Base-by-base conservation (phyloP, 2,329 filamentous ascomycete species). In the Colletotrichum costaricense region DNA sequence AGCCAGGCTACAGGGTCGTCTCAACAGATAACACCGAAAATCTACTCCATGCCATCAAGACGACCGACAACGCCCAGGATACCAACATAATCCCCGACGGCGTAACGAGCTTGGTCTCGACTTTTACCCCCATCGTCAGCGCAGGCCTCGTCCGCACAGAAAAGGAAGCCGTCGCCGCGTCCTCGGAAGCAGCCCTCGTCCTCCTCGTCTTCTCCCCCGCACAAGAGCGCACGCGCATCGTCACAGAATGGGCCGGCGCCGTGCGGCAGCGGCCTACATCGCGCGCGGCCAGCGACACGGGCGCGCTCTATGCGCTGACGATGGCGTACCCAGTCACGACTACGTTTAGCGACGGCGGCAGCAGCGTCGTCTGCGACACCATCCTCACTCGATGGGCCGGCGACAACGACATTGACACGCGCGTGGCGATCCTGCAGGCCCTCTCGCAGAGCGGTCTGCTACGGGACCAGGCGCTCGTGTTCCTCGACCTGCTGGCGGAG, bases 381-480 rank as follows among this genome's bases (percentile, higher is more conserved):
- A 80, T 92, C 14, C 77, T 86, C 19, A 80, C 84, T 59, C 84
- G 89, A n/a, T 93, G 91, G 91, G 77, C 78, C 1, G 81, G 79
- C 16, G 88, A 90, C 64, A 78, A 76, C 2, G 81, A 87, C 26
- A 83, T 91, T 19, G 88, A 91, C 12, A 88, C 86, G 4, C 84
- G 87, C 22, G 86, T 88, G 3, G 84, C 89, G 2, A 87, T 93
- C 30, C 81, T 92, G 14, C 86, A 88, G 72, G 89, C 88, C 63
- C 81, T 93, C 33, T 81, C 85, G 1, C 83, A 83, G 42, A 88
- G 86, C 69, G 82, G 82, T 6, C 79, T 88, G 5, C 79, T 91
- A 4, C 80, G 78, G 49, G 79, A 84, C 33, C 82, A 84, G 55
- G 79, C 83, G 4, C 75, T 77, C 5, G 76, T 78, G 3, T 88